phyloP scores from a whole-genome alignment of 1,284 basidiomycete genomes.

The Boletus chippewaensis region DNA sequence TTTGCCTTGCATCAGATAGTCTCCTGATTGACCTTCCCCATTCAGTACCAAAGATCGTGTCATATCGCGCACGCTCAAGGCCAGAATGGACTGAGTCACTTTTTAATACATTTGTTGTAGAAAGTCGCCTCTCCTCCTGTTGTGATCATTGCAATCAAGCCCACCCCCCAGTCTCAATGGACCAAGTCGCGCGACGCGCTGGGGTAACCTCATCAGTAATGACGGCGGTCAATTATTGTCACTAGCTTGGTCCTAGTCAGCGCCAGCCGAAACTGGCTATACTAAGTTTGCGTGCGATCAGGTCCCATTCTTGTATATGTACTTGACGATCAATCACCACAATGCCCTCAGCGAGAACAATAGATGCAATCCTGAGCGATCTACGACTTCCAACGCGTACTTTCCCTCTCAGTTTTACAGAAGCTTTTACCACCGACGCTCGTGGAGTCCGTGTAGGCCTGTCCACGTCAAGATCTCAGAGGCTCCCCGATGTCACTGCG shows the following conservation, averaged over 20 bases:
- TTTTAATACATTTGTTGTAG: slow-evolving; percentile 19
- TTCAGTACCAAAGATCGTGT: slow-evolving; percentile 81
- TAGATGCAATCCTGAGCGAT: slow-evolving; percentile 15
- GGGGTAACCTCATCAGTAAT: background rate
- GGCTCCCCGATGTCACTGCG: slow-evolving; percentile 41
- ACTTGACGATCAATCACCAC: background rate
- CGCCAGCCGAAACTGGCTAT: no score
- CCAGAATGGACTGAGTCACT: slow-evolving; percentile 76
- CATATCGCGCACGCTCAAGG: slow-evolving; percentile 79
- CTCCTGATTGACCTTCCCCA: slow-evolving; percentile 14
- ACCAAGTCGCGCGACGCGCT: background rate
- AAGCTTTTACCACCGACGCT: background rate
- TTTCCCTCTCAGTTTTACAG: slow-evolving; percentile 20
- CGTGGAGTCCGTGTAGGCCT: slow-evolving; percentile 16
- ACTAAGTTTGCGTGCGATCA: background rate
- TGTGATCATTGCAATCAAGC: background rate
- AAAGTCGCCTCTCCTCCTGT: slow-evolving; percentile 2
- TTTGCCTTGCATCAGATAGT: slow-evolving; percentile 5
- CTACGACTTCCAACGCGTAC: slow-evolving; percentile 13
- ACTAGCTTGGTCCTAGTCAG: background rate
- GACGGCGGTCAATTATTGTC: background rate
- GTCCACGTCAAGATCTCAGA: background rate
- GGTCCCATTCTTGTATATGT: background rate
- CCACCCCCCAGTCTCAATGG: background rate
- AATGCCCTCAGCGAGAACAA: slow-evolving; percentile 7